Percentiles rank a stretch among this genome's conserved stretches.
Evolutionary conservation across 177 flowering plant species (phyloP).

Genomic region (Vitis hybrid): DNA sequence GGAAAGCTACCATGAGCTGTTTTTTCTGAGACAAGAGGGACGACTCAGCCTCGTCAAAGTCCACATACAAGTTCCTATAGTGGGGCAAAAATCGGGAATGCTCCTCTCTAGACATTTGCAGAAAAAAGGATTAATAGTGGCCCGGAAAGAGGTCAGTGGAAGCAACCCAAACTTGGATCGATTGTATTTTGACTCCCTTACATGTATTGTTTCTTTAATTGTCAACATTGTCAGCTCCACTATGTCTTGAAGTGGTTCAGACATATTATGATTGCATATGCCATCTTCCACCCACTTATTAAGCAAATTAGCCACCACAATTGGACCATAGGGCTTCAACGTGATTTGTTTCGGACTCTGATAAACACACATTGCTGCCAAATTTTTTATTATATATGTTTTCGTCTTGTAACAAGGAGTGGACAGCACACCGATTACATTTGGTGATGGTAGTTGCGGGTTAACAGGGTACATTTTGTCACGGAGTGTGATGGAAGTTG

Average conservation of each 20-base stretch:
- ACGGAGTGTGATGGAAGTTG: too few relatives aligned
- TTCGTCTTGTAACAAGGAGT: too few relatives aligned
- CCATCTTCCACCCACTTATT: background rate
- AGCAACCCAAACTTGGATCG: constrained; percentile 20
- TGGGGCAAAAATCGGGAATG: background rate
- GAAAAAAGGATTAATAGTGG: too few relatives aligned
- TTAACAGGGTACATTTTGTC: too few relatives aligned
- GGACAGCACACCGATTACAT: too few relatives aligned
- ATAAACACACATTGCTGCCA: too few relatives aligned
- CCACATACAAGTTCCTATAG: constrained; percentile 1
- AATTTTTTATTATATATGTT: too few relatives aligned
- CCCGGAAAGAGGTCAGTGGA: constrained; percentile 23
- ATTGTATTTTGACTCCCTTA: constrained; percentile 8
- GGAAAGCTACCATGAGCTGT: background rate
- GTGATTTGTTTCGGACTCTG: background rate
- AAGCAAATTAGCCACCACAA: background rate
- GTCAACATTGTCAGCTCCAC: constrained; percentile 10
- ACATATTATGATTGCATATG: background rate
- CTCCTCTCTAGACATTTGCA: background rate
- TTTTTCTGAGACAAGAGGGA: background rate
- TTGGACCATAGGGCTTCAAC: background rate
- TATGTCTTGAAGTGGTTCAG: background rate
- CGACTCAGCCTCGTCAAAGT: background rate
- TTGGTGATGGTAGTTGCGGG: too few relatives aligned
- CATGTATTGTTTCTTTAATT: constrained; percentile 4